These are phyloP conservation scores for Agrostemma githago DNA, from an alignment of 148 eudicot genomes.

Conservation along the genomic window DNA sequence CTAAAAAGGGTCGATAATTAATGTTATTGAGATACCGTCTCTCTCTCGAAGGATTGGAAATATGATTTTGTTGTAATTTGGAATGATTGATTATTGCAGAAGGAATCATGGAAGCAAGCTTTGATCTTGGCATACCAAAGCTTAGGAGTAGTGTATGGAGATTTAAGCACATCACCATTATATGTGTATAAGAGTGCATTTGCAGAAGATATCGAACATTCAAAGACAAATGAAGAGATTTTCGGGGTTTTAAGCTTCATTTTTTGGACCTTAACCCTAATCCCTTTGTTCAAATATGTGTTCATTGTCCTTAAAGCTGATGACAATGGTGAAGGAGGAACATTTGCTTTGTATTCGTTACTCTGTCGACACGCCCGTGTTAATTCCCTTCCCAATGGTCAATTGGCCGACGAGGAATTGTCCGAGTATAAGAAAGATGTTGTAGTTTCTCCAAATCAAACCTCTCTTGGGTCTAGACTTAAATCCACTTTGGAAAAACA, in stretches of 20 bases:
- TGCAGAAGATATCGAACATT: conserved; percentile 81
- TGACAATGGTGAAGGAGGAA: conserved; percentile 99
- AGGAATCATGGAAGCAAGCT: conserved; percentile 77
- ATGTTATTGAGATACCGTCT: no score
- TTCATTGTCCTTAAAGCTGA: conserved; percentile 86
- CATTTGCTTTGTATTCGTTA: conserved; percentile 85
- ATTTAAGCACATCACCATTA: conserved; percentile 85
- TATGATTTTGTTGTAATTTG: neutral
- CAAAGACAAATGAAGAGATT: conserved; percentile 84
- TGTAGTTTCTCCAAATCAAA: conserved; percentile 23
- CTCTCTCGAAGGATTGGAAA: no score
- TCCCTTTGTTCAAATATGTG: conserved; percentile 81
- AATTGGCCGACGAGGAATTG: conserved; percentile 77
- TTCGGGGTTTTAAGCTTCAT: conserved; percentile 80
- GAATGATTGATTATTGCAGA: conserved; percentile 37
- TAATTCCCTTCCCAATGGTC: conserved; percentile 77
- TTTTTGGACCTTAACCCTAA: conserved; percentile 77
- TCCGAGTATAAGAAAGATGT: conserved; percentile 66
- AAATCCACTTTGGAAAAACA: conserved; percentile 73
- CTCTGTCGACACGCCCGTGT: conserved; percentile 85
- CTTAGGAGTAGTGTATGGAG: conserved; percentile 89
- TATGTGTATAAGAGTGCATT: conserved; percentile 80
- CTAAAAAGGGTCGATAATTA: no score
- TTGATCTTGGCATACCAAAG: conserved; percentile 87
- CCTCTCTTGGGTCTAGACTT: conserved; percentile 48